These are phyloP conservation scores for Parachaetomium inaequale DNA, from an alignment of 495 filamentous ascomycete species.

Conservation along the genomic window DNA sequence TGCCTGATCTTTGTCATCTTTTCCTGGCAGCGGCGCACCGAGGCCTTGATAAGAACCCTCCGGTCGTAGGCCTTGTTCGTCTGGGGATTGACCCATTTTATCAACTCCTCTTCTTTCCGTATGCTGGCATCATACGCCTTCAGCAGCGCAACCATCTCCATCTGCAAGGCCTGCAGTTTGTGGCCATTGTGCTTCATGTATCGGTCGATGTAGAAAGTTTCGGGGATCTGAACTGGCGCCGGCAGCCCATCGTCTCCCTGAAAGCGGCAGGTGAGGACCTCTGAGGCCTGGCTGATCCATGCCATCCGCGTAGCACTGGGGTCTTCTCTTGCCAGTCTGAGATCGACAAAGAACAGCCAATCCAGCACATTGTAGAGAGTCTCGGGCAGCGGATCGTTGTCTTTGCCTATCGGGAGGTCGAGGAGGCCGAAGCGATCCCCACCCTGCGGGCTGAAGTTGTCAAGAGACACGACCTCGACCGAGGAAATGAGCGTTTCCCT, in stretches of 20 bases:
- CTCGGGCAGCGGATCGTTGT: conserved; percentile 28
- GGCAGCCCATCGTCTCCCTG: conserved; percentile 39
- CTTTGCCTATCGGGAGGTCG: conserved; percentile 28
- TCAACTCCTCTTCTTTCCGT: conserved; percentile 26
- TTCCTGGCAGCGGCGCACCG: conserved; percentile 24
- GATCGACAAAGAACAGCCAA: conserved; percentile 56
- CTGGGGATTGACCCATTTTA: conserved; percentile 18
- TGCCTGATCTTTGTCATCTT: conserved; percentile 22
- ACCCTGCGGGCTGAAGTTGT: background rate
- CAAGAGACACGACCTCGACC: conserved; percentile 15
- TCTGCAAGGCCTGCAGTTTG: conserved; percentile 43
- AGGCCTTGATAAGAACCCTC: conserved; percentile 28
- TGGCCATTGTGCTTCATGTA: conserved; percentile 62
- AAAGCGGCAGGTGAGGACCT: conserved; percentile 65
- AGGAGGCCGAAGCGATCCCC: conserved; percentile 40
- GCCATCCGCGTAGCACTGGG: conserved; percentile 46
- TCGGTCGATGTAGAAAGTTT: conserved; percentile 71
- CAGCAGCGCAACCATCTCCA: conserved; percentile 32
- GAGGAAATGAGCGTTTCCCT: conserved; percentile 12
- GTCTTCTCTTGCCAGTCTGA: conserved; percentile 25
- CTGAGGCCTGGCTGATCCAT: conserved; percentile 53
- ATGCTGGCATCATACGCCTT: conserved; percentile 24
- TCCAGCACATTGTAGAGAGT: conserved; percentile 76
- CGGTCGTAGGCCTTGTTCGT: conserved; percentile 36
- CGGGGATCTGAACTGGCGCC: conserved; percentile 61